Conservation (phyloP, 805 yeast genomes). For the Sugiyamaella lignohabitans region DNA sequence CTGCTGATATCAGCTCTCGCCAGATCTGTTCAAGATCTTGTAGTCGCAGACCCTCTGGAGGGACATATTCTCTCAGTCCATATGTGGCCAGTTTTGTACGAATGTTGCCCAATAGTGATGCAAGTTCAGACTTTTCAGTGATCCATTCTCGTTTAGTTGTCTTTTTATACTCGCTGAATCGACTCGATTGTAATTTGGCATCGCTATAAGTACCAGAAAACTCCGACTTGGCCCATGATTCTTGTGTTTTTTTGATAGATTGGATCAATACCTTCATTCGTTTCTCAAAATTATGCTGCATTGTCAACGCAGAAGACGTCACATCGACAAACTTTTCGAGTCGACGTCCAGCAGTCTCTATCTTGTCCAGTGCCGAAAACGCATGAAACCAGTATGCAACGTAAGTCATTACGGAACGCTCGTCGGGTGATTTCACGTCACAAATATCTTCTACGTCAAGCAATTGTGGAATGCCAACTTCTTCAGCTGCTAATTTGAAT, state of each 20-base stretch:
- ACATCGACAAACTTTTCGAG: slow-evolving; percentile 34
- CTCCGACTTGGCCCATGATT: slow-evolving; percentile 26
- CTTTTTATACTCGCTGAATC: slow-evolving; percentile 27
- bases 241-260: slow-evolving; percentile 19
- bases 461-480: slow-evolving; percentile 45
- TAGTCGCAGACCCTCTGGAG: slow-evolving; percentile 30
- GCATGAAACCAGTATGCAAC: slow-evolving; percentile 53
- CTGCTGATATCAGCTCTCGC: slow-evolving; percentile 29
- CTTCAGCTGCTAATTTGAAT: slow-evolving; percentile 38
- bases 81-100: slow-evolving; percentile 34
- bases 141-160: slow-evolving; percentile 34
- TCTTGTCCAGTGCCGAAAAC: slow-evolving; percentile 33
- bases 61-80: slow-evolving; percentile 31
- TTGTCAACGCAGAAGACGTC: slow-evolving; percentile 26
- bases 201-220: slow-evolving; percentile 26
- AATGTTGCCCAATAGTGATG: slow-evolving; percentile 33
- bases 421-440: slow-evolving; percentile 47
- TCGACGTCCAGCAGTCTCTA: slow-evolving; percentile 35
- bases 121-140: slow-evolving; percentile 33
- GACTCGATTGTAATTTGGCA: slow-evolving; percentile 24
- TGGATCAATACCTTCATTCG: slow-evolving; percentile 28
- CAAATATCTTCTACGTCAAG: slow-evolving; percentile 50
- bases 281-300: slow-evolving; percentile 32
- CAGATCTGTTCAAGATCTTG: slow-evolving; percentile 30
- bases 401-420: slow-evolving; percentile 52